Percentiles rank a stretch among this genome's conserved stretches.
phyloP scores from a whole-genome alignment of 345 rosid genomes.

The Lepidium aucheri region DNA sequence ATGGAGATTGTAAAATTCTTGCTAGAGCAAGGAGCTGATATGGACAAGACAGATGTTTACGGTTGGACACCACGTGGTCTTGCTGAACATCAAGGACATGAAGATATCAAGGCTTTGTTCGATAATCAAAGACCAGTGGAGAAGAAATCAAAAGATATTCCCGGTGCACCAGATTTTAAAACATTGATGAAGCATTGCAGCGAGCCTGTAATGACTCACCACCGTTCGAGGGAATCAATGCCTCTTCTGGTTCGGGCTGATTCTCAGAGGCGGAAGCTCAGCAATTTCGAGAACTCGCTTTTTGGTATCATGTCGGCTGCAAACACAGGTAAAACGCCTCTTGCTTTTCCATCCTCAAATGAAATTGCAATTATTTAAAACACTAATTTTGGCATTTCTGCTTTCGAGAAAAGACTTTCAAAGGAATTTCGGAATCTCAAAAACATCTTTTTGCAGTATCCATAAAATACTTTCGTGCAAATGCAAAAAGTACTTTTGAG shows the following conservation, averaged over 20 bases:
- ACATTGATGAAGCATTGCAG: conserved; percentile 44
- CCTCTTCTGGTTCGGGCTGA: conserved; percentile 30
- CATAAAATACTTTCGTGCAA: too few relatives aligned
- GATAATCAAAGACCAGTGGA: conserved; percentile 23
- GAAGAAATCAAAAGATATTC: background rate
- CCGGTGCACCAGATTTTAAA: conserved; percentile 17
- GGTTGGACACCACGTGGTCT: conserved; percentile 75
- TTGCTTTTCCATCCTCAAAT: background rate
- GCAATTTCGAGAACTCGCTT: conserved; percentile 55
- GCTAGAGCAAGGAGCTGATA: conserved; percentile 55
- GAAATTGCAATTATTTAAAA: background rate
- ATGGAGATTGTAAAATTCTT: conserved; percentile 55
- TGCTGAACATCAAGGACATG: conserved; percentile 77
- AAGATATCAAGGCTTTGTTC: conserved; percentile 47
- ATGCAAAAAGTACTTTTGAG: background rate
- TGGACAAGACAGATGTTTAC: conserved; percentile 48
- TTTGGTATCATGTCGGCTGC: conserved; percentile 76
- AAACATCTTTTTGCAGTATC: too few relatives aligned
- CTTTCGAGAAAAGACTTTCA: background rate
- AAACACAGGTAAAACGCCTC: conserved; percentile 35
- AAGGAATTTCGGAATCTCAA: background rate
- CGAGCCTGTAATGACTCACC: conserved; percentile 41
- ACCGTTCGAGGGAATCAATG: conserved; percentile 34
- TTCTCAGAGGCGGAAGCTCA: conserved; percentile 34
- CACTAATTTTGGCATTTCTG: background rate